Evolutionary conservation across 225 moss, liverwort and hornwort species (phyloP).

Genomic region (Sphagnum contortum): DNA sequence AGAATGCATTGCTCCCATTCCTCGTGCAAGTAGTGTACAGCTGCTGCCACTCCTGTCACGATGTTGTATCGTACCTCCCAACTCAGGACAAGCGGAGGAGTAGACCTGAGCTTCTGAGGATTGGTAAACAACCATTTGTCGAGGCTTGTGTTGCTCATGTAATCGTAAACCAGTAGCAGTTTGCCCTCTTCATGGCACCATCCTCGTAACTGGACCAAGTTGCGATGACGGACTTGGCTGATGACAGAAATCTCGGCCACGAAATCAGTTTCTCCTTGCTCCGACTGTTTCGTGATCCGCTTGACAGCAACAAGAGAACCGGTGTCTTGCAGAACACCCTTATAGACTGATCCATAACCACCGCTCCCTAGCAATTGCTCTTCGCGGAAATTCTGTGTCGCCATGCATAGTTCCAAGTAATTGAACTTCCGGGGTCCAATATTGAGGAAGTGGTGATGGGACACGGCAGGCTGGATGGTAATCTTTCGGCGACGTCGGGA

Average conservation of each 20-base stretch:
- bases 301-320: slow-evolving; percentile 37
- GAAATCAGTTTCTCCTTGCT: slow-evolving; percentile 43
- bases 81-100: slow-evolving; percentile 9
- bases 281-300: slow-evolving; percentile 32
- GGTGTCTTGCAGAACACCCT: slow-evolving; percentile 28
- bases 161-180: slow-evolving; percentile 34
- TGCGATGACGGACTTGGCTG: slow-evolving; percentile 47
- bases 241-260: slow-evolving; percentile 51
- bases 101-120: neutral
- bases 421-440: slow-evolving; percentile 39
- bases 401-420: slow-evolving; percentile 30
- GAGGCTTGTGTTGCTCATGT: slow-evolving; percentile 40
- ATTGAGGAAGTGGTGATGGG: neutral
- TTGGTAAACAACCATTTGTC: slow-evolving; percentile 31
- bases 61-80: slow-evolving; percentile 42
- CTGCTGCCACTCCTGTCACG: slow-evolving; percentile 32
- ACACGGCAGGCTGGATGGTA: neutral
- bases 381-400: slow-evolving; percentile 36
- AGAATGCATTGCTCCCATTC: slow-evolving; percentile 57
- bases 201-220: slow-evolving; percentile 26
- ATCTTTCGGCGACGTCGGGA: neutral
- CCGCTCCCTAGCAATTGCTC: slow-evolving; percentile 37
- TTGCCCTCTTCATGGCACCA: slow-evolving; percentile 20
- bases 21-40: slow-evolving; percentile 49
- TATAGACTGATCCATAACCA: slow-evolving; percentile 44